These are phyloP conservation scores for Aurantiochytrium sp. DNA, from an alignment of 108 stramenopile species.

Conservation along the genomic window DNA sequence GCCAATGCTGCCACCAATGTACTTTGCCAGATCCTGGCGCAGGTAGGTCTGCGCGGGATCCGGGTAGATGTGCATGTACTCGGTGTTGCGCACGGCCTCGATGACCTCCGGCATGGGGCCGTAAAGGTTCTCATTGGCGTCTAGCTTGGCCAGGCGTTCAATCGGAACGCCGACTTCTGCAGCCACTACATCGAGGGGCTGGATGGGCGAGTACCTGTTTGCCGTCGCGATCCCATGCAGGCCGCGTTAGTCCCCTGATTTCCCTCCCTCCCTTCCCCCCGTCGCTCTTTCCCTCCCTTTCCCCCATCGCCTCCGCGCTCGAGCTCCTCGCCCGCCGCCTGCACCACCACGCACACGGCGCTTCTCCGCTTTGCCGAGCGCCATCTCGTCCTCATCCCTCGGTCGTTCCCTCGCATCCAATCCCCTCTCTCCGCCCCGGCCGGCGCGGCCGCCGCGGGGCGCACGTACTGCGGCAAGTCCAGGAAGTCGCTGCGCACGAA, in stretches of 20 bases:
- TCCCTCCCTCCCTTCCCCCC: too few relatives aligned
- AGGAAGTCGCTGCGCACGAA: slow-evolving; percentile 16
- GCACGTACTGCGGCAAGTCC: background rate
- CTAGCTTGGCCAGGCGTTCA: slow-evolving; percentile 13
- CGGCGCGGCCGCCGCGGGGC: too few relatives aligned
- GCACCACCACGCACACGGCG: too few relatives aligned
- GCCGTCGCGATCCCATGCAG: too few relatives aligned
- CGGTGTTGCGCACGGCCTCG: background rate
- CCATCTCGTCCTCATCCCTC: too few relatives aligned
- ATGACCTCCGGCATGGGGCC: slow-evolving; percentile 15
- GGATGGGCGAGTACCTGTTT: background rate
- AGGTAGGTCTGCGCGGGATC: background rate
- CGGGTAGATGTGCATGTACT: slow-evolving; percentile 18
- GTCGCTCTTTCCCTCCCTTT: too few relatives aligned
- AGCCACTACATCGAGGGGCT: slow-evolving; percentile 13
- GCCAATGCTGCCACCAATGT: background rate
- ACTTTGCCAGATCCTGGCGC: background rate
- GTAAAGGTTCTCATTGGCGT: slow-evolving; percentile 16
- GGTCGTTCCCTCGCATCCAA: too few relatives aligned
- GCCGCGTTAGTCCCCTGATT: too few relatives aligned
- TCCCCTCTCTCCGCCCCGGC: too few relatives aligned
- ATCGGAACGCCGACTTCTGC: slow-evolving; percentile 2
- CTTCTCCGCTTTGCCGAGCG: too few relatives aligned
- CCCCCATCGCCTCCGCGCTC: too few relatives aligned
- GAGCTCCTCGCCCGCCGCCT: too few relatives aligned